phyloP scores from a whole-genome alignment of 306 rosid genomes.

The Quercus engelmannii region DNA sequence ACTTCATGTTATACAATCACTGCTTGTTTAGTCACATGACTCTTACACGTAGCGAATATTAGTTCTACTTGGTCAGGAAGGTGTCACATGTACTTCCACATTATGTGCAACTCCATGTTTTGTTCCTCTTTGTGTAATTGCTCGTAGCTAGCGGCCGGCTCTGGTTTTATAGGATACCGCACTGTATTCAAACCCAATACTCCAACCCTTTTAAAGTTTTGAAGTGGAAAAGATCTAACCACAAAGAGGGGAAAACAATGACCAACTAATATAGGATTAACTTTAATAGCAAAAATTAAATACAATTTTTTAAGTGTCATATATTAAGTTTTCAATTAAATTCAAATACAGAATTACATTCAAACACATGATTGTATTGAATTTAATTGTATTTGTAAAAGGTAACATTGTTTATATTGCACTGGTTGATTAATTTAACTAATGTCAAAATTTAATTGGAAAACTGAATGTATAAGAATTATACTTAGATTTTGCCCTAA shows the following conservation, averaged over 20 bases:
- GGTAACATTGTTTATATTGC: too few species aligned
- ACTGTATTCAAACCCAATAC: neutral
- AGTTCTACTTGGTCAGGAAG: neutral
- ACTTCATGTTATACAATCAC: too few species aligned
- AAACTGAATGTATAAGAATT: too few species aligned
- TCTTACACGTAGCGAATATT: neutral
- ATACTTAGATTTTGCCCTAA: too few species aligned
- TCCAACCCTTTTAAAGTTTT: neutral
- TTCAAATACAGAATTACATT: too few species aligned
- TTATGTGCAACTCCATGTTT: neutral
- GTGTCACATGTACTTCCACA: neutral
- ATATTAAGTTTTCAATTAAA: too few species aligned
- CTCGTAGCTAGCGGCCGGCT: neutral
- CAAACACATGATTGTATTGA: too few species aligned
- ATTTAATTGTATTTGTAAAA: too few species aligned
- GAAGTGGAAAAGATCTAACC: neutral
- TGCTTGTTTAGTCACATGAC: neutral
- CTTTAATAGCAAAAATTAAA: too few species aligned
- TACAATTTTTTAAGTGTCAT: too few species aligned
- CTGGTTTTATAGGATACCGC: neutral
- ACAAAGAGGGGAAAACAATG: neutral
- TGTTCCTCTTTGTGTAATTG: neutral
- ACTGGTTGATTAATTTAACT: too few species aligned
- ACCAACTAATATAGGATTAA: neutral
- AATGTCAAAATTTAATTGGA: too few species aligned